Percentiles rank a stretch among this genome's conserved stretches.
phyloP scores from a whole-genome alignment of 805 yeast species.

The Nakazawaea wyomingensis region DNA sequence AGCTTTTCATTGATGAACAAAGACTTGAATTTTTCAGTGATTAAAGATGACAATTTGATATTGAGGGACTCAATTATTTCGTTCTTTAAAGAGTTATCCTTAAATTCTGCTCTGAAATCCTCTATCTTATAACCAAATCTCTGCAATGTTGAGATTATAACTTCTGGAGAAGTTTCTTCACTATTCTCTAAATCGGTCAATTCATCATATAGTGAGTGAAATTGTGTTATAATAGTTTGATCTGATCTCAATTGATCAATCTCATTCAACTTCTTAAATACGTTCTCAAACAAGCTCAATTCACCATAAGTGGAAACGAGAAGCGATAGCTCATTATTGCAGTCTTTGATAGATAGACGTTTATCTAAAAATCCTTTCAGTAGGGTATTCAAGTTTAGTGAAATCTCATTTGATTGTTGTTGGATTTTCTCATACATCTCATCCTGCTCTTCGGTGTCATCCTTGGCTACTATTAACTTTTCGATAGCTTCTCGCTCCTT shows the following conservation, averaged over 20 bases:
- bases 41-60: conserved; percentile 17
- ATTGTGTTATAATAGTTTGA: not conserved
- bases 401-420: conserved; percentile 3
- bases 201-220: conserved; percentile 1
- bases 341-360: not conserved
- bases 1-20: not conserved
- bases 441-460: not conserved
- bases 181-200: not conserved
- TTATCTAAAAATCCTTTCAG: not conserved
- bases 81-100: not conserved
- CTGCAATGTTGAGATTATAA: not conserved
- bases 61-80: conserved; percentile 16
- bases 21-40: conserved; percentile 2
- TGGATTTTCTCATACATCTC: conserved; percentile 1
- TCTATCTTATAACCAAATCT: not conserved
- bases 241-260: not conserved
- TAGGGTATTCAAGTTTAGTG: not conserved
- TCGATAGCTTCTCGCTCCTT: conserved; percentile 6
- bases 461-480: conserved; percentile 9
- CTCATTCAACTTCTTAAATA: conserved; percentile 16
- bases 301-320: conserved; percentile 6
- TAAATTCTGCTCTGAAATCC: not conserved
- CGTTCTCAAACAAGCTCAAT: conserved; percentile 14
- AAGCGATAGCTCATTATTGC: not conserved
- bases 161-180: not conserved